Evolutionary conservation across 768 basidiomycete genomes (phyloP).

Genomic region (Collybia mongolica): DNA sequence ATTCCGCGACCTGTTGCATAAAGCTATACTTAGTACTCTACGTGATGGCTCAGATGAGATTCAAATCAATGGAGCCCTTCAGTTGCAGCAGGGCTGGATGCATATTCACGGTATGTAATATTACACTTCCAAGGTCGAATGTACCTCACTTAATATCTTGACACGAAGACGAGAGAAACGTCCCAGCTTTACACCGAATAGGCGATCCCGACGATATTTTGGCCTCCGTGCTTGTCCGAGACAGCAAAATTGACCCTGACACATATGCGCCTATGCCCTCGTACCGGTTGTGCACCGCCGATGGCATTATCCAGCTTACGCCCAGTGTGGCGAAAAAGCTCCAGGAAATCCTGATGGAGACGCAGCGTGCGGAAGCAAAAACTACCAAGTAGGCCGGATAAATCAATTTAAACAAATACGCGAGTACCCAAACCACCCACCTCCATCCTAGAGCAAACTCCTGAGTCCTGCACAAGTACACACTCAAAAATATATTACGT

Average conservation of each 20-base stretch:
- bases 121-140: neutral
- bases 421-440: no score
- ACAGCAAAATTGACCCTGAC: constrained; percentile 63
- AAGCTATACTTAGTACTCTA: constrained; percentile 54
- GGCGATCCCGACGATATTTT: constrained; percentile 86
- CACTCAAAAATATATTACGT: no score
- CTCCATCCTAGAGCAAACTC: no score
- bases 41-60: constrained; percentile 61
- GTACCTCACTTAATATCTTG: neutral
- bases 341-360: constrained; percentile 31
- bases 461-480: no score
- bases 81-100: constrained; percentile 81
- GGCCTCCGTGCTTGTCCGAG: constrained; percentile 68
- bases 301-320: constrained; percentile 69
- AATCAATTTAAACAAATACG: no score
- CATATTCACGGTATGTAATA: constrained; percentile 59
- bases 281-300: constrained; percentile 75
- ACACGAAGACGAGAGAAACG: constrained; percentile 64
- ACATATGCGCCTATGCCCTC: constrained; percentile 86
- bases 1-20: constrained; percentile 62
- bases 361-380: neutral
- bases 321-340: constrained; percentile 60
- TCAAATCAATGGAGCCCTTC: constrained; percentile 61
- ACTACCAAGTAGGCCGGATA: no score
- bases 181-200: constrained; percentile 72